Base-by-base conservation (phyloP, 2,329 filamentous ascomycete genomes). In the Scopulariopsis brevicaulis region DNA sequence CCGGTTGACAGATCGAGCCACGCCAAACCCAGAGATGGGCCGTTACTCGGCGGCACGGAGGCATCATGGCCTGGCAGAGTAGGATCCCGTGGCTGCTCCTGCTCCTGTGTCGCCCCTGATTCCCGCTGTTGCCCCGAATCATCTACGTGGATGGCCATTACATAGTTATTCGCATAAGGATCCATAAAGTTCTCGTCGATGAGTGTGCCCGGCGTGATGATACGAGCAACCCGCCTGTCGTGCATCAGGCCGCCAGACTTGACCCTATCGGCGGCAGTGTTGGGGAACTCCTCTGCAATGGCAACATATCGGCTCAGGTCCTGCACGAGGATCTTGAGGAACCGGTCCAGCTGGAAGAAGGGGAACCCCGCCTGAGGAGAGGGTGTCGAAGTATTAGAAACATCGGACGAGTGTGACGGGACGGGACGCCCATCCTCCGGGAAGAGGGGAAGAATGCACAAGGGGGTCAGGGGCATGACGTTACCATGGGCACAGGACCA, bases 171-270 rank as follows among this genome's bases (percentile, higher is more conserved):
- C 65, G 89, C 85, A 68, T 89, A 93, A 1, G 91, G 90, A 68
- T 97, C 90, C 77, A 99, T 91, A 70, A 97, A 99, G 65, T 91
- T 92, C 72, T 99, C 94, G 70, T 99, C 94, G 63, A 99, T 96
- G 57, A 99, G 77, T 1, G 94, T 99, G 22, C 94, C 94, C 1
- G 94, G 91, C 0, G 94, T 97, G 66, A 99, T 84, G 64, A 99
- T 86, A 59, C 94, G 85, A 20, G 89, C 83, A 15, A 99, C 90
- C 64, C 79, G 85, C 28, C 94, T 86, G 68, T 95, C 88, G 69
- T 94, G 95, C 76, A 93, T 78, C 62, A 93, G 74, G 3, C 90
- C 90, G 15, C 89, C 89, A 22, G 84, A 80, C 67, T 86, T 93
- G 62, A 86, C 74, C 70, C 83, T 90, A 58, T 83, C 83, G 3